Evolutionary conservation across 345 rosid genomes (phyloP).

Genomic region (Citrus sp.): DNA sequence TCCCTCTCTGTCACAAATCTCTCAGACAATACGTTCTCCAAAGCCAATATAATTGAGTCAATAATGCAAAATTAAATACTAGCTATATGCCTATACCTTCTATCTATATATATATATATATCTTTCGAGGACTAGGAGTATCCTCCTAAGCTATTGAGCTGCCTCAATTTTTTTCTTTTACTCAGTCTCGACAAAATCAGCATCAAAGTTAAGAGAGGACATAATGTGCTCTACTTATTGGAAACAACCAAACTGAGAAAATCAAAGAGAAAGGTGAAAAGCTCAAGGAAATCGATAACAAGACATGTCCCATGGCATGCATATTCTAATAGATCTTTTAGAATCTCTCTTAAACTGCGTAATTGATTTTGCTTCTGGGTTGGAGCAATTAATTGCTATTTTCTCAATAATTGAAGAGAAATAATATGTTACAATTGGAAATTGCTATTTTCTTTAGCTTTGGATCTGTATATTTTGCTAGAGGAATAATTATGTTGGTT

Average conservation of each 20-base stretch:
- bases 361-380: not conserved
- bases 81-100: too few relatives aligned
- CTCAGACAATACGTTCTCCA: constrained; percentile 5
- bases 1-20: constrained; percentile 10
- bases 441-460: not conserved
- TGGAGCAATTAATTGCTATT: too few relatives aligned
- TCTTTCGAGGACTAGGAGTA: not conserved
- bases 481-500: too few relatives aligned
- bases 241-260: too few relatives aligned
- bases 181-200: too few relatives aligned
- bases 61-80: constrained; percentile 3
- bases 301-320: not conserved
- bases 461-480: too few relatives aligned
- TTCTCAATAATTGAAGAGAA: not conserved
- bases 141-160: not conserved
- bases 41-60: constrained; percentile 10
- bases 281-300: not conserved
- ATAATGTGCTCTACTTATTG: too few relatives aligned
- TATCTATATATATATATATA: too few relatives aligned
- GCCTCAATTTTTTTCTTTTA: too few relatives aligned
- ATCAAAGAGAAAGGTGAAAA: not conserved
- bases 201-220: too few relatives aligned
- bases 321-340: not conserved
- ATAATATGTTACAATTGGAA: not conserved
- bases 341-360: not conserved